These are phyloP conservation scores for Auricularia auricula-judae DNA, from an alignment of 768 basidiomycete species.

Conservation along the genomic window DNA sequence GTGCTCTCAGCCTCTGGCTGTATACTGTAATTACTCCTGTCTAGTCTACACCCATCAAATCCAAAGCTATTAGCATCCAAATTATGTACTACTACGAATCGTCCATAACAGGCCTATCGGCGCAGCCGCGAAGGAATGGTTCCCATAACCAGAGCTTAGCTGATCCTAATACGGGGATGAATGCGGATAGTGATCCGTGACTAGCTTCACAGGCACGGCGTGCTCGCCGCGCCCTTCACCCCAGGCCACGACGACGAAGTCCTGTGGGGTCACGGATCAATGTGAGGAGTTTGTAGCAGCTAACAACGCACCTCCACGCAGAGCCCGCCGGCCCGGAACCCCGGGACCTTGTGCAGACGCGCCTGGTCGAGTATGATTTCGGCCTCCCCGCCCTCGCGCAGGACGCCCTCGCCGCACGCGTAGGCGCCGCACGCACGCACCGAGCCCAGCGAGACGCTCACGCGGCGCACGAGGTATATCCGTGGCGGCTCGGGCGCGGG, in stretches of 20 bases:
- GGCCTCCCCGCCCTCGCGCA: not conserved
- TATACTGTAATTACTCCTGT: too few relatives aligned
- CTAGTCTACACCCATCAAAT: too few relatives aligned
- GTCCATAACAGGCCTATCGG: too few relatives aligned
- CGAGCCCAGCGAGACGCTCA: not conserved
- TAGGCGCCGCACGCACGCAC: not conserved
- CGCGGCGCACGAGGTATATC: not conserved
- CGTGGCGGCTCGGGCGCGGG: not conserved
- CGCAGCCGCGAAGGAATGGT: too few relatives aligned
- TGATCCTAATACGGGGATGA: not conserved
- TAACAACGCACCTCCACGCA: not conserved
- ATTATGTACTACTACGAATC: too few relatives aligned
- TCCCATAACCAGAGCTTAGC: too few relatives aligned
- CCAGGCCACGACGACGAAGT: not conserved
- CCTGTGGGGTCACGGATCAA: not conserved
- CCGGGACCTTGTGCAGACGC: not conserved
- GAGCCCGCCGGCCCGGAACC: not conserved
- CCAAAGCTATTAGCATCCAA: too few relatives aligned
- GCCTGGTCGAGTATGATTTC: not conserved
- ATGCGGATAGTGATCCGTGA: slow-evolving; percentile 10
- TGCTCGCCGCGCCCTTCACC: not conserved
- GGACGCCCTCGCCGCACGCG: not conserved
- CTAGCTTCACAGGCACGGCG: not conserved
- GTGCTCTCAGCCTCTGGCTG: too few relatives aligned
- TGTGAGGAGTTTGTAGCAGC: not conserved